A percentile compares a stretch with the other conserved stretches of the same genome.
These are phyloP conservation scores for Ophioceras dolichostomum DNA, from an alignment of 2,329 filamentous ascomycete genomes.

Conservation along the genomic window DNA sequence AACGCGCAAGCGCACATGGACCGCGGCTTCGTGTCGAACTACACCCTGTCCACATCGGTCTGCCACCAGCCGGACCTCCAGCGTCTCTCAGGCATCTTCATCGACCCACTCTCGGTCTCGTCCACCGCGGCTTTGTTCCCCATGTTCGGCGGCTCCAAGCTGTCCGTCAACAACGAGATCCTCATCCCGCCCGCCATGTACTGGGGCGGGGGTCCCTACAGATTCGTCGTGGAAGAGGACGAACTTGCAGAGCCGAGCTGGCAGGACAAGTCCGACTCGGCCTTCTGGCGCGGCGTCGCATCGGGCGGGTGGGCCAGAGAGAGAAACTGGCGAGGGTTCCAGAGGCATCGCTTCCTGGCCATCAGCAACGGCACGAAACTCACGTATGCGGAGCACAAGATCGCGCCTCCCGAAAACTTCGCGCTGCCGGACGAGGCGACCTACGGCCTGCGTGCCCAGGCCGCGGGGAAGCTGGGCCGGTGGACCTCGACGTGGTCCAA, in stretches of 20 bases:
- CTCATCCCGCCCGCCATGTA: constrained; percentile 59
- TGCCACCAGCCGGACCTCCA: constrained; percentile 55
- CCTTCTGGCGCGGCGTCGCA: constrained; percentile 56
- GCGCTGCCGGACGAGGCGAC: constrained; percentile 29
- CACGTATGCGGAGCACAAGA: constrained; percentile 29
- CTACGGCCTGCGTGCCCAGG: constrained; percentile 34
- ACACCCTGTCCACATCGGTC: constrained; percentile 45
- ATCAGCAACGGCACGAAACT: constrained; percentile 59
- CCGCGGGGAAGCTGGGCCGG: constrained; percentile 28
- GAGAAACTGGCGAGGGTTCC: constrained; percentile 59
- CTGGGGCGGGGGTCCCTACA: constrained; percentile 42
- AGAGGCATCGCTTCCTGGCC: constrained; percentile 62
- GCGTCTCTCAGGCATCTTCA: constrained; percentile 51
- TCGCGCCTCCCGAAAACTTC: constrained; percentile 33
- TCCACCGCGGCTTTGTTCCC: constrained; percentile 48
- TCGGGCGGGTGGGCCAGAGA: constrained; percentile 48
- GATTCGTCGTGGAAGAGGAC: too few relatives aligned
- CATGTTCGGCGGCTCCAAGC: constrained; percentile 57
- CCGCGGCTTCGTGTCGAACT: constrained; percentile 49
- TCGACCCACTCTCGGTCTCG: constrained; percentile 43
- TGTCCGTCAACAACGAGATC: constrained; percentile 58
- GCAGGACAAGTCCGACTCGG: constrained; percentile 40
- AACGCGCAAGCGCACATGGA: constrained; percentile 35
- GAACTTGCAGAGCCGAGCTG: too few relatives aligned
- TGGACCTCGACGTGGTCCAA: constrained; percentile 39